phyloP scores from a whole-genome alignment of 2,329 filamentous ascomycete species.

The Purpureocillium lavendulum region DNA sequence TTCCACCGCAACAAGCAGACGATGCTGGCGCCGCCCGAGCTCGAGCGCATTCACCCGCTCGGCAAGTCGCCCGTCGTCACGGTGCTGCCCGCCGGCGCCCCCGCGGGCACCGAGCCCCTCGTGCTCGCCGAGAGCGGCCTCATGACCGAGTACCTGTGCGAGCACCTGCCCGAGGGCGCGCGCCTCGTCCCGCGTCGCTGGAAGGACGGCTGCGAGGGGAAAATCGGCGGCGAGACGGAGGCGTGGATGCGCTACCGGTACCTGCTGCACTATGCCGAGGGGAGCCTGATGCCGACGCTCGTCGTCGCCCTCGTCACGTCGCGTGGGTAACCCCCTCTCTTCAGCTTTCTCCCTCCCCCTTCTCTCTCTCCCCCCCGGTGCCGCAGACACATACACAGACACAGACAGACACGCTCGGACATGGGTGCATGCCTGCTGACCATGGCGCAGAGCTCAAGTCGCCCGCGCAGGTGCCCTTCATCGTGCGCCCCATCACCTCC shows the following conservation, averaged over 20 bases:
- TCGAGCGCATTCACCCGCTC: slow-evolving; percentile 72
- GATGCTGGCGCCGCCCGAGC: slow-evolving; percentile 63
- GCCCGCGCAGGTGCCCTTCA: slow-evolving; percentile 35
- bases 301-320: slow-evolving; percentile 54
- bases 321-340: slow-evolving; percentile 25
- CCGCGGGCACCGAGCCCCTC: slow-evolving; percentile 33
- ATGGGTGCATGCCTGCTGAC: too few relatives aligned
- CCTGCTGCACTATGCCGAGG: slow-evolving; percentile 78
- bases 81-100: slow-evolving; percentile 38
- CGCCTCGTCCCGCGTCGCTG: slow-evolving; percentile 44
- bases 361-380: too few relatives aligned
- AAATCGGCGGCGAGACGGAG: slow-evolving; percentile 52
- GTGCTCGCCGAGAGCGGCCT: slow-evolving; percentile 75
- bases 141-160: slow-evolving; percentile 75
- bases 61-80: slow-evolving; percentile 80
- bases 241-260: slow-evolving; percentile 54
- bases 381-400: too few relatives aligned
- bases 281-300: slow-evolving; percentile 68
- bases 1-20: slow-evolving; percentile 60
- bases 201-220: slow-evolving; percentile 48
- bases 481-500: slow-evolving; percentile 42
- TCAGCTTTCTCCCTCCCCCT: too few relatives aligned
- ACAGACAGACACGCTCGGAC: too few relatives aligned
- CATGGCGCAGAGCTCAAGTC: slow-evolving; percentile 32
- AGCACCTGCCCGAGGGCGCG: slow-evolving; percentile 43